These are phyloP conservation scores for Camelina laxa DNA, from an alignment of 345 rosid species.

Conservation along the genomic window DNA sequence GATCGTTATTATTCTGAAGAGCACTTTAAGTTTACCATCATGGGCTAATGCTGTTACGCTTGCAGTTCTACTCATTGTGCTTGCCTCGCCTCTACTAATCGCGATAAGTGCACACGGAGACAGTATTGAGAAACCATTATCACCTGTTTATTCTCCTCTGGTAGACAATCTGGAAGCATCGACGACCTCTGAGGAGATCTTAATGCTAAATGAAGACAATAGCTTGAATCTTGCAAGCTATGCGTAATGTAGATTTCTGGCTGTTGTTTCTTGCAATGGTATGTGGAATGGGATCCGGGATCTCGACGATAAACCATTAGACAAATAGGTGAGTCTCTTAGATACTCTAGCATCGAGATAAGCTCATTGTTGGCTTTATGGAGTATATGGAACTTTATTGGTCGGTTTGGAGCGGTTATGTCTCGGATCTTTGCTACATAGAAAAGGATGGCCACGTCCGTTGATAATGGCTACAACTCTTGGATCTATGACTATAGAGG, in stretches of 20 bases:
- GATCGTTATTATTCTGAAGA: slow-evolving; percentile 55
- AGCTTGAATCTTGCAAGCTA: slow-evolving; percentile 65
- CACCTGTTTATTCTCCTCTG: slow-evolving; percentile 25
- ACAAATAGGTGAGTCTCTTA: slow-evolving; percentile 84
- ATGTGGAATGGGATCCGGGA: slow-evolving; percentile 82
- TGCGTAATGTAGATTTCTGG: slow-evolving; percentile 65
- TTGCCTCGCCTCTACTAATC: slow-evolving; percentile 58
- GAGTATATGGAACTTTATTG: slow-evolving; percentile 90
- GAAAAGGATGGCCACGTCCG: slow-evolving; percentile 69
- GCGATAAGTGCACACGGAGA: slow-evolving; percentile 56
- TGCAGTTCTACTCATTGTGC: slow-evolving; percentile 54
- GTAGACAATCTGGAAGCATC: slow-evolving; percentile 29
- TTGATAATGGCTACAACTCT: slow-evolving; percentile 66
- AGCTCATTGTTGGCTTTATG: slow-evolving; percentile 65
- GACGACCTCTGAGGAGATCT: slow-evolving; percentile 15
- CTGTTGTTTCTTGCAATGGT: slow-evolving; percentile 69
- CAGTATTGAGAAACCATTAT: slow-evolving; percentile 27
- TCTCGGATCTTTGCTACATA: slow-evolving; percentile 65
- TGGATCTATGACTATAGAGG: slow-evolving; percentile 52
- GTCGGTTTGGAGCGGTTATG: slow-evolving; percentile 74
- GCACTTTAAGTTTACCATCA: slow-evolving; percentile 52
- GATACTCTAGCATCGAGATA: slow-evolving; percentile 53
- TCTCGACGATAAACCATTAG: slow-evolving; percentile 74
- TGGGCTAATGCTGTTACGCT: slow-evolving; percentile 55
- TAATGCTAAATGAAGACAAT: slow-evolving; percentile 27